Conservation (phyloP, 2,329 filamentous ascomycete genomes). For the Phoma sp. region DNA sequence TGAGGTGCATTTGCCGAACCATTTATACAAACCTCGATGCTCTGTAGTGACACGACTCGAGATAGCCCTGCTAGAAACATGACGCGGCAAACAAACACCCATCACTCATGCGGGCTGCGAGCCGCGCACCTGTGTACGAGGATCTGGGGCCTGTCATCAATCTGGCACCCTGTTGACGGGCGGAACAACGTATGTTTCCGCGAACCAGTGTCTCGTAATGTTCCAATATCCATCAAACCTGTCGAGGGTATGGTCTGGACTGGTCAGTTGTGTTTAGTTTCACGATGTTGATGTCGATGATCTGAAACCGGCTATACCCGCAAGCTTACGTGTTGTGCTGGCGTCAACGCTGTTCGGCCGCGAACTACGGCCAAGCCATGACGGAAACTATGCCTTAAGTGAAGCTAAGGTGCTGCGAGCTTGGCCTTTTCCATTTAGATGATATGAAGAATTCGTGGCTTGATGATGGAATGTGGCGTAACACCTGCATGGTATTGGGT, state of each 20-base stretch:
- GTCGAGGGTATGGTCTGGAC: background rate
- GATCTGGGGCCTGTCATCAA: constrained; percentile 12
- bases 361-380: background rate
- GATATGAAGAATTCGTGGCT: constrained; percentile 4
- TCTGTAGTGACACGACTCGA: background rate
- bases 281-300: constrained; percentile 3
- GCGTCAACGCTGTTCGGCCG: constrained; percentile 1
- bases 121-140: constrained; percentile 5
- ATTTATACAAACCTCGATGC: constrained; percentile 1
- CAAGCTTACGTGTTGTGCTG: constrained; percentile 16
- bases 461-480: constrained; percentile 8
- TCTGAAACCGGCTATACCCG: constrained; percentile 19
- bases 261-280: constrained; percentile 10
- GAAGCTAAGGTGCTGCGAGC: background rate
- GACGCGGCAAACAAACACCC: constrained; percentile 8
- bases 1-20: background rate
- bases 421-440: background rate
- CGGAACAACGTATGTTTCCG: background rate
- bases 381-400: background rate
- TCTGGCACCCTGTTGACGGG: constrained; percentile 14
- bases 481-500: background rate
- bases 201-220: constrained; percentile 7
- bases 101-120: background rate
- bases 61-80: background rate
- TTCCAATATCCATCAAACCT: background rate